Conservation (phyloP, 805 yeast species). For the Metschnikowia shivogae region DNA sequence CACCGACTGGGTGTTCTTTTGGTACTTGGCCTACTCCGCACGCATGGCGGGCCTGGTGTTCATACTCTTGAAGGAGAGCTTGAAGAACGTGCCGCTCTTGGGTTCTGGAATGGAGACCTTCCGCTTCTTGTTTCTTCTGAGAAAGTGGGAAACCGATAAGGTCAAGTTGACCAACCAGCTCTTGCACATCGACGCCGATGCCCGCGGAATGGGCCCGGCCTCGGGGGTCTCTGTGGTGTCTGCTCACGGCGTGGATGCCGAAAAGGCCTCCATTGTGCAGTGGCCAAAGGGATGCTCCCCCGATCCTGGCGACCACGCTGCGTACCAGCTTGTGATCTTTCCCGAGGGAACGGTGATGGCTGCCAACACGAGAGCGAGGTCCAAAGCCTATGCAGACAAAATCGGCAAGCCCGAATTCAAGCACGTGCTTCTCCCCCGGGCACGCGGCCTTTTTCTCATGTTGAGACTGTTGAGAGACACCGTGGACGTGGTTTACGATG, state of each 20-base stretch:
- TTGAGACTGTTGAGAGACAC: constrained; percentile 52
- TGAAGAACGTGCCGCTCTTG: constrained; percentile 68
- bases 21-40: constrained; percentile 80
- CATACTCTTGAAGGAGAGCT: constrained; percentile 68
- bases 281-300: constrained; percentile 31
- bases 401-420: constrained; percentile 45
- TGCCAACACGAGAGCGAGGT: constrained; percentile 54
- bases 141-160: constrained; percentile 85
- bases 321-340: constrained; percentile 66
- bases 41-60: constrained; percentile 59
- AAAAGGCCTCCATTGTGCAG: constrained; percentile 8
- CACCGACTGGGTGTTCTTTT: constrained; percentile 86
- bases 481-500: constrained; percentile 64
- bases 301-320: constrained; percentile 1
- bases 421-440: constrained; percentile 77
- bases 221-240: constrained; percentile 36
- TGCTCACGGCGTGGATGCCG: neutral
- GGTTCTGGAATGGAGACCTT: constrained; percentile 84
- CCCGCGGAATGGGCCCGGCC: constrained; percentile 53
- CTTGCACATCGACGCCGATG: constrained; percentile 54
- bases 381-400: constrained; percentile 55
- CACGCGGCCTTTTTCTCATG: constrained; percentile 70
- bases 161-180: constrained; percentile 52
- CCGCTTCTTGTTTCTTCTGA: constrained; percentile 71
- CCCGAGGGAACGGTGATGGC: constrained; percentile 95